Evolutionary conservation across 1,284 basidiomycete genomes (phyloP), one percentile per base, ranked within the genome.

Genomic region (Chiua sp.): DNA sequence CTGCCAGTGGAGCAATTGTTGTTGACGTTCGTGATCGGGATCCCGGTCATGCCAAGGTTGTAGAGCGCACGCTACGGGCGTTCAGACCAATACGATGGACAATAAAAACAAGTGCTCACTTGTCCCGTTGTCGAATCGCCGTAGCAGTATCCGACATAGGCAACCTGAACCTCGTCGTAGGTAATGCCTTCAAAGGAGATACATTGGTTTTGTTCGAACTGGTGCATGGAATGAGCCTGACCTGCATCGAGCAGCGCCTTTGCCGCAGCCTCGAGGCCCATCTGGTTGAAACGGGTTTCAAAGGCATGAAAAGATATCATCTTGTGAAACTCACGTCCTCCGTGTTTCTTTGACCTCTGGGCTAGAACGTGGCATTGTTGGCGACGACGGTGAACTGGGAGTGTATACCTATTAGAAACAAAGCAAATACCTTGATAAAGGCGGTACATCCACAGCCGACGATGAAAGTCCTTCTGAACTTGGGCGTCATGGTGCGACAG

Each of bases 211-310:
- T 22, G n/a, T 3, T 11, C 7, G 42, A 4, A n/a, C 12, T 11
- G 5, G 35, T 35, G 15, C 7, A 33, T 12, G 20, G 13, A 23
- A 22, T 15, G 13, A 47, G 6, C 20, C 63, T 54, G 59, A 82
- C 92, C 93, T 65, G 93, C 92, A 70, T 95, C 93, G 28, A 94
- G 83, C 23, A 95, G 80, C 0, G 92, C 93, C 69, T 95, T 94
- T 4, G 91, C 92, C 2, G 88, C 85, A 8, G 51, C 56, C 26
- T 55, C 56, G 8, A 55, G 46, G 47, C 56, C 46, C 56, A 57
- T 57, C 56, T 57, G n/a, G 26, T 44, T 44, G 42, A 39, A 11
- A 32, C 12, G 37, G 30, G 10, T 32, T 22, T 67, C 39, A 59
- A 37, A 39, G 13, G 1, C 15, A n/a, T 20, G 11, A 8, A 28